Conservation (phyloP, 2,329 filamentous ascomycete species). For the Ceratocystis ficicola region DNA sequence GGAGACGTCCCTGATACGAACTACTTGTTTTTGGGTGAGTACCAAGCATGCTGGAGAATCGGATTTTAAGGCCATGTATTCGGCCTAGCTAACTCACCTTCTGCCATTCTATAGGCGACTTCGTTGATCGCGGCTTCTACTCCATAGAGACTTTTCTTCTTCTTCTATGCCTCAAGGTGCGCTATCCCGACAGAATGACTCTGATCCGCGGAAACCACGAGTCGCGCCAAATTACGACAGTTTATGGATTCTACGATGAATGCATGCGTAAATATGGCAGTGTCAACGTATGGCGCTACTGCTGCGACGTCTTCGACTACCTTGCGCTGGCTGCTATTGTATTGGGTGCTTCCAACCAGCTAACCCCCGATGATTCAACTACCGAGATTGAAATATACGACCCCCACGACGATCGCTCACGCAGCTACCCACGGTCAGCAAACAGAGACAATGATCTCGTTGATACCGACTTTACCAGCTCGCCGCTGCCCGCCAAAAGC, state of each 20-base stretch:
- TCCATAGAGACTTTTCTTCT: conserved; percentile 94
- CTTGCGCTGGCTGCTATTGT: conserved; percentile 81
- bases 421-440: conserved; percentile 27
- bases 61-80: conserved; percentile 8
- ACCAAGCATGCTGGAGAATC: not conserved
- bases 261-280: conserved; percentile 92
- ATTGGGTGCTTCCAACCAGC: conserved; percentile 64
- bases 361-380: conserved; percentile 52
- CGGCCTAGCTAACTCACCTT: conserved; percentile 11
- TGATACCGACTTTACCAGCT: conserved; percentile 11
- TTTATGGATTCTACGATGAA: conserved; percentile 97
- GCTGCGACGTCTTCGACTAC: conserved; percentile 96
- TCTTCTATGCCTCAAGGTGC: conserved; percentile 88
- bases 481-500: conserved; percentile 9
- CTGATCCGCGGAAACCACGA: conserved; percentile 93
- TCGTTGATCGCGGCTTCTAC: conserved; percentile 96
- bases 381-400: conserved; percentile 91
- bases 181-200: conserved; percentile 94
- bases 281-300: conserved; percentile 94
- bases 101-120: conserved; percentile 53
- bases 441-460: conserved; percentile 6
- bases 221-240: conserved; percentile 90
- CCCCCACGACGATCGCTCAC: conserved; percentile 61
- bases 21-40: conserved; percentile 84
- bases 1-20: conserved; percentile 92